phyloP scores from a whole-genome alignment of 345 rosid genomes.

The Corchorus capsularis region DNA sequence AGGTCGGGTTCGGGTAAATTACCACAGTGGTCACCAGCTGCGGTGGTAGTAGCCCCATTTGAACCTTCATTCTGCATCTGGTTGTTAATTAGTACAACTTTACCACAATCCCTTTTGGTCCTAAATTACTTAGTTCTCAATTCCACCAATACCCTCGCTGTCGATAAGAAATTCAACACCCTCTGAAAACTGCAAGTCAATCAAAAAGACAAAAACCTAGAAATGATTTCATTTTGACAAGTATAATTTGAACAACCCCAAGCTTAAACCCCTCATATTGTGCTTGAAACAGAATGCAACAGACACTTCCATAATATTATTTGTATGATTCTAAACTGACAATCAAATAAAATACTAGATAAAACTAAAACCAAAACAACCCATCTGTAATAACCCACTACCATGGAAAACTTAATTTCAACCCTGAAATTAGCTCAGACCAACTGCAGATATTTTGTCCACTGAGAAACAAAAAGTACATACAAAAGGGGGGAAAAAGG shows the following conservation, averaged over 20 bases:
- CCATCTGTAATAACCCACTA: neutral
- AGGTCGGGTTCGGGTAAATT: conserved; percentile 33
- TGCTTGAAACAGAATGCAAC: conserved; percentile 9
- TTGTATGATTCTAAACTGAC: neutral
- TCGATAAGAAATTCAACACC: neutral
- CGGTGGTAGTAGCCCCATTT: conserved; percentile 20
- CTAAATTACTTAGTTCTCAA: neutral
- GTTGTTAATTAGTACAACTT: neutral
- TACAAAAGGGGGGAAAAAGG: no score
- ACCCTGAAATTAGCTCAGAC: neutral
- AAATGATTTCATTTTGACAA: neutral
- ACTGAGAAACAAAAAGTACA: neutral
- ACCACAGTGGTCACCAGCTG: conserved; percentile 17
- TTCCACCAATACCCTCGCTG: neutral
- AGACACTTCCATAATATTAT: neutral
- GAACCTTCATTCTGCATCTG: conserved; percentile 52
- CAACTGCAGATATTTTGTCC: neutral
- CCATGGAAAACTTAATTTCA: neutral
- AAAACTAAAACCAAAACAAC: neutral
- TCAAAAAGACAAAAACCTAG: conserved; percentile 14
- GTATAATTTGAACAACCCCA: neutral
- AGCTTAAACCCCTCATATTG: neutral
- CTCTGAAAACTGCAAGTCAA: neutral
- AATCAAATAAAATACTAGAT: conserved; percentile 2
- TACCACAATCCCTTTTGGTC: neutral